These are phyloP conservation scores for Trichoderma afroharzianum DNA, from an alignment of 2,329 filamentous ascomycete genomes.

Conservation along the genomic window DNA sequence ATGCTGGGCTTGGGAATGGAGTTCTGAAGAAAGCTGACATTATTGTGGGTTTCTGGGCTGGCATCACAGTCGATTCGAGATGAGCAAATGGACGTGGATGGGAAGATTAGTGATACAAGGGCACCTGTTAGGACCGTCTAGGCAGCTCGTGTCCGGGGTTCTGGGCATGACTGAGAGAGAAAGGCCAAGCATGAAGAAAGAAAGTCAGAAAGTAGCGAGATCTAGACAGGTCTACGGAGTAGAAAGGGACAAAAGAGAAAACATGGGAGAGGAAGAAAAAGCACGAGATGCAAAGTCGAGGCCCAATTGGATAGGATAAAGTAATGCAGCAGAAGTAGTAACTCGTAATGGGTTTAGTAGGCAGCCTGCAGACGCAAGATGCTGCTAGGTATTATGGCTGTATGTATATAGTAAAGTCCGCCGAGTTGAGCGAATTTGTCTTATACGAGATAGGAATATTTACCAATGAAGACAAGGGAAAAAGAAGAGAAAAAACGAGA, in stretches of 20 bases:
- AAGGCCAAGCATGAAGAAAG: not conserved
- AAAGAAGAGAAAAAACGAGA: not conserved
- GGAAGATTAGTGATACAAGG: not conserved
- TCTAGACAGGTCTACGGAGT: not conserved
- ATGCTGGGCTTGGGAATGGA: not conserved
- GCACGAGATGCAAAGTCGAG: not conserved
- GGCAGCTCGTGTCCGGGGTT: not conserved
- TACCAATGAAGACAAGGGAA: too few species aligned
- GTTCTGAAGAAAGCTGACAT: not conserved
- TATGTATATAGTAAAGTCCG: not conserved
- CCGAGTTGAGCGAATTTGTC: slow-evolving; percentile 6
- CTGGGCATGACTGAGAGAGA: not conserved
- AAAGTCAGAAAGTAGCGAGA: not conserved
- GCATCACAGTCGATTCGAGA: not conserved
- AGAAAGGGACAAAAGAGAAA: not conserved
- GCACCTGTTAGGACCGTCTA: not conserved
- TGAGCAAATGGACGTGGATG: not conserved
- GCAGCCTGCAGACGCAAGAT: not conserved
- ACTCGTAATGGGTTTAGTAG: not conserved
- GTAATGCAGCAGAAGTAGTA: not conserved
- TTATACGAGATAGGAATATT: not conserved
- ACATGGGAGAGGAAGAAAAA: not conserved
- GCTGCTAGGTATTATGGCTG: not conserved
- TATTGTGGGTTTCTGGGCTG: not conserved
- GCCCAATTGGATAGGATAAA: not conserved